A percentile compares a stretch with the other conserved stretches of the same genome.
Evolutionary conservation across 1,284 basidiomycete species (phyloP).

Genomic region (Sphagnurus paluster): DNA sequence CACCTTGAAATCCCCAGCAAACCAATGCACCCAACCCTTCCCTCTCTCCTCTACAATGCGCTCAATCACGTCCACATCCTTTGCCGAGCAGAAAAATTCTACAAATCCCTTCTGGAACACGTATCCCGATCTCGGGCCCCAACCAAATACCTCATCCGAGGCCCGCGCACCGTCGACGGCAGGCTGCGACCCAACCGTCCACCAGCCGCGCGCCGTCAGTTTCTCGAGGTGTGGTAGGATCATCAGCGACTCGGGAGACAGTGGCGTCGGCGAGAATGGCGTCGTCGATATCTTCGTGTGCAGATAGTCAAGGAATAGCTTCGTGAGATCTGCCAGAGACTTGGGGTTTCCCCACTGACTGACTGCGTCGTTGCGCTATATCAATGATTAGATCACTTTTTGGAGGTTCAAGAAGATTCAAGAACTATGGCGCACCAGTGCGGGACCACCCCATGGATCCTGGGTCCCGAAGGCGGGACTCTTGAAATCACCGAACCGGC

Average conservation of each 20-base stretch:
- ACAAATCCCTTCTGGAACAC: constrained; percentile 98
- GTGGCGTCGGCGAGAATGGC: constrained; percentile 87
- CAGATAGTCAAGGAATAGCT: constrained; percentile 81
- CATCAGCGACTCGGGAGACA: constrained; percentile 82
- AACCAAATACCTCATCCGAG: constrained; percentile 80
- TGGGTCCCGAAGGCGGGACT: constrained; percentile 92
- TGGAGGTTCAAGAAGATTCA: neutral
- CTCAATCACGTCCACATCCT: constrained; percentile 69
- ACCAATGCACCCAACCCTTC: constrained; percentile 76
- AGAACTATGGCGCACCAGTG: constrained; percentile 33
- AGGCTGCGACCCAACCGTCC: constrained; percentile 98
- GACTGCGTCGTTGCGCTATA: constrained; percentile 71
- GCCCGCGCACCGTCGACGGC: constrained; percentile 83
- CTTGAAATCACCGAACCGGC: constrained; percentile 97
- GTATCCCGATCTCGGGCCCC: constrained; percentile 91
- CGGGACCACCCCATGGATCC: constrained; percentile 70
- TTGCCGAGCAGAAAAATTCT: constrained; percentile 84
- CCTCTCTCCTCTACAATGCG: constrained; percentile 55
- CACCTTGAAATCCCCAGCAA: constrained; percentile 82
- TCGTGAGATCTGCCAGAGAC: constrained; percentile 69
- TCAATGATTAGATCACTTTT: too few relatives aligned
- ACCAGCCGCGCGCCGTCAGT: constrained; percentile 80
- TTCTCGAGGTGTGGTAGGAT: constrained; percentile 81
- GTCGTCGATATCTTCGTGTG: constrained; percentile 71
- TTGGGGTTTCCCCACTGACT: constrained; percentile 84